Conservation (phyloP, 257 asterid genomes). For the Nicotiana sylvestris region DNA sequence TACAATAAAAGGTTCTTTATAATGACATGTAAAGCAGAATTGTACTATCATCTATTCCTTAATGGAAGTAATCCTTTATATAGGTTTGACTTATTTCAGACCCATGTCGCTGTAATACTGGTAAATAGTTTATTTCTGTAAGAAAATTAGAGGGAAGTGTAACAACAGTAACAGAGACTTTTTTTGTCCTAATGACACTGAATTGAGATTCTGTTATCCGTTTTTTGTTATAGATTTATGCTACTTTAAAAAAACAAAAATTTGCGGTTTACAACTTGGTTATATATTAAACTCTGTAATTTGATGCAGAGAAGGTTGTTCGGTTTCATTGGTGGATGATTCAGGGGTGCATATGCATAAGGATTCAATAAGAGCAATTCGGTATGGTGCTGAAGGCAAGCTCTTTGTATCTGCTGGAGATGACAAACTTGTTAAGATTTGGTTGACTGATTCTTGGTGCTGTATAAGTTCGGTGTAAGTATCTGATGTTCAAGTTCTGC, state of each 20-base stretch:
- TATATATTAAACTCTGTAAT: constrained; percentile 1
- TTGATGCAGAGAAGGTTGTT: constrained; percentile 44
- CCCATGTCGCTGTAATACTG: background rate
- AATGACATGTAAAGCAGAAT: too few species aligned
- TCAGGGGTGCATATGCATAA: constrained; percentile 47
- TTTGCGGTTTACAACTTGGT: constrained; percentile 3
- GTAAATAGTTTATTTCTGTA: background rate
- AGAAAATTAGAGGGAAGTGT: background rate
- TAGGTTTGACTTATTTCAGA: background rate
- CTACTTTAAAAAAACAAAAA: background rate
- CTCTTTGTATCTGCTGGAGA: constrained; percentile 88
- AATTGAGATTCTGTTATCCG: too few species aligned
- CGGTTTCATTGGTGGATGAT: constrained; percentile 43
- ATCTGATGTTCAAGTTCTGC: background rate
- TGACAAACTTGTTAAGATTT: constrained; percentile 82
- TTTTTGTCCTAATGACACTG: too few species aligned
- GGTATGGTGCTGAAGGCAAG: constrained; percentile 63
- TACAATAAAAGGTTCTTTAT: too few species aligned
- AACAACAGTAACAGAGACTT: background rate
- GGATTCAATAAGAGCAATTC: constrained; percentile 77
- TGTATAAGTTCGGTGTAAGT: constrained; percentile 76
- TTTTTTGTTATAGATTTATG: too few species aligned
- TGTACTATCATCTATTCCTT: too few species aligned
- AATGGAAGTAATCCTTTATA: background rate
- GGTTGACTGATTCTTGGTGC: constrained; percentile 73